Percentiles rank a stretch among this genome's conserved stretches.
Evolutionary conservation across 495 filamentous ascomycete genomes (phyloP).

Genomic region (Cetradonia linearis): DNA sequence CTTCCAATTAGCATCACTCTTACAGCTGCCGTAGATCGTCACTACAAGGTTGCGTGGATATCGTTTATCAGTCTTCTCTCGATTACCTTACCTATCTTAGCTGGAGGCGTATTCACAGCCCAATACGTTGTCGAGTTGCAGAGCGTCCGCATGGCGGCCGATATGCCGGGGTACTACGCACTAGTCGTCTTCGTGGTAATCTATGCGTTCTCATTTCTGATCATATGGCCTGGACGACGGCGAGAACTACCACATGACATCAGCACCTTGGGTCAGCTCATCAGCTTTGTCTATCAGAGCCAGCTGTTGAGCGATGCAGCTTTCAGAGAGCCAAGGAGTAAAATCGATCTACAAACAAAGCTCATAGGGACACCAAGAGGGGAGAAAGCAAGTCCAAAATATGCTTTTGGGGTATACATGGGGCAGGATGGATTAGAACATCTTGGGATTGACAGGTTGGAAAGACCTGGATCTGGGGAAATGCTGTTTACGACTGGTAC

Average conservation of each 20-base stretch:
- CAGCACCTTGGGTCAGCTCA: conserved; percentile 60
- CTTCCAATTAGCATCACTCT: conserved; percentile 54
- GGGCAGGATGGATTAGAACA: conserved; percentile 55
- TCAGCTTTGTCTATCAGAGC: conserved; percentile 62
- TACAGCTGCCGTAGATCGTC: conserved; percentile 50
- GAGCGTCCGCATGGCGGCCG: conserved; percentile 55
- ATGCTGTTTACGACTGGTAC: conserved; percentile 24
- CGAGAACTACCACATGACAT: conserved; percentile 61
- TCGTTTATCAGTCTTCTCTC: conserved; percentile 56
- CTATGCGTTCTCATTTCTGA: conserved; percentile 53
- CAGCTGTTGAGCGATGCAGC: conserved; percentile 57
- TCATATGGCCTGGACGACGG: conserved; percentile 44
- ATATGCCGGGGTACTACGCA: conserved; percentile 56
- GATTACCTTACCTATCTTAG: conserved; percentile 59
- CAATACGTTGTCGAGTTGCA: conserved; percentile 47
- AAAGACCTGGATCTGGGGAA: conserved; percentile 34
- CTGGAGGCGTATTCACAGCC: conserved; percentile 72
- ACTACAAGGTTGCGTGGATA: conserved; percentile 62
- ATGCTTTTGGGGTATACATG: conserved; percentile 52
- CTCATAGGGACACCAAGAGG: conserved; percentile 40
- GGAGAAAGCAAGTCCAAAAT: conserved; percentile 41
- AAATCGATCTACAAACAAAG: conserved; percentile 52
- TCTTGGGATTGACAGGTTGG: conserved; percentile 53
- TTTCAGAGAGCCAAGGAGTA: conserved; percentile 49
- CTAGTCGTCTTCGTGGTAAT: conserved; percentile 56